These are phyloP conservation scores for Oidium heveae DNA, from an alignment of 2,329 filamentous ascomycete genomes.

Conservation along the genomic window DNA sequence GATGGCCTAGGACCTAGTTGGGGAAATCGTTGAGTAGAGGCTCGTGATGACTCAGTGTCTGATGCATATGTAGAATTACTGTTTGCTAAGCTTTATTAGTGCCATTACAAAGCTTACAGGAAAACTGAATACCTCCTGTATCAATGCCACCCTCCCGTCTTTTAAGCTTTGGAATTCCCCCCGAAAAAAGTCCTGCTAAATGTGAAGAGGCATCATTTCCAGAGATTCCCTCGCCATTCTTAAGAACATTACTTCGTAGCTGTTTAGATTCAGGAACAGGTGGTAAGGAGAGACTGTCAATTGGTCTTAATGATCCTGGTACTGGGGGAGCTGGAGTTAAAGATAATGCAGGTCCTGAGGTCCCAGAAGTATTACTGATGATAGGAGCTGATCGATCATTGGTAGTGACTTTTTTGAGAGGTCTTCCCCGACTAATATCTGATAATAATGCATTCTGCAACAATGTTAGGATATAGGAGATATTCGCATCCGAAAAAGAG, in stretches of 20 bases:
- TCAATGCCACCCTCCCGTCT: constrained; percentile 62
- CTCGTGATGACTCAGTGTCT: constrained; percentile 43
- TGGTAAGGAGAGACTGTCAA: constrained; percentile 45
- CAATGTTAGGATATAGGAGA: constrained; percentile 7
- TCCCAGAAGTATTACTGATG: constrained; percentile 29
- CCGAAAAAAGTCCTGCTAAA: constrained; percentile 67
- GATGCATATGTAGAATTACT: constrained; percentile 17
- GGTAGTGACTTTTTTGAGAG: constrained; percentile 63
- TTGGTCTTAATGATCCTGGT: constrained; percentile 34
- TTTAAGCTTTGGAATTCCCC: constrained; percentile 84
- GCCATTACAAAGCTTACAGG: neutral
- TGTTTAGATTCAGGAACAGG: constrained; percentile 28
- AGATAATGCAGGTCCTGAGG: constrained; percentile 29
- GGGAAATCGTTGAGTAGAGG: constrained; percentile 53
- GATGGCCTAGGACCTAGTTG: constrained; percentile 37
- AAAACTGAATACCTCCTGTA: constrained; percentile 30
- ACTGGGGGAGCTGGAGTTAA: constrained; percentile 59
- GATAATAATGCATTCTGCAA: constrained; percentile 56
- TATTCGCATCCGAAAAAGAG: too few species aligned
- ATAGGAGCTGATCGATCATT: constrained; percentile 78
- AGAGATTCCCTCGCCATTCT: constrained; percentile 20
- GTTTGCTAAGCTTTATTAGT: constrained; percentile 6
- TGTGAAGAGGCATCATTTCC: constrained; percentile 44
- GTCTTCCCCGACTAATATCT: constrained; percentile 63
- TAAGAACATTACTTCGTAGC: constrained; percentile 65